Base-by-base conservation (phyloP, 208 protist species). In the Trypanosoma melophagium region DNA sequence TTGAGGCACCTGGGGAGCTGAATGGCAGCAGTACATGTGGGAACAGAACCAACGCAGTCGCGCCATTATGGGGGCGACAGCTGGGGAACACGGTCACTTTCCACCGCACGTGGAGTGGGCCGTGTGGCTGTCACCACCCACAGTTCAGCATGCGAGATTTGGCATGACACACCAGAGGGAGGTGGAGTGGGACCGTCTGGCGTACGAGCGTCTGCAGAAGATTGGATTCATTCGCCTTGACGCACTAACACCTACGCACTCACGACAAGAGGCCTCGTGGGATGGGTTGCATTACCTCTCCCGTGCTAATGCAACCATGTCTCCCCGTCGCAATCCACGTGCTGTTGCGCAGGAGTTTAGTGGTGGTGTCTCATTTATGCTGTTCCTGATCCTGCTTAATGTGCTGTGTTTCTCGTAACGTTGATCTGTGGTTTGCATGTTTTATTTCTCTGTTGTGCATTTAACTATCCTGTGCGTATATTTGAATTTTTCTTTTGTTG, bases 101-200 rank as follows among this genome's bases (percentile, higher is more conserved):
- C 16, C 40, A 28, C 19, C 41, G 7, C 61, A 40, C 24, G 25
- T 75, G 41, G 69, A 75, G 40, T 69, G 57, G 49, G 69, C 61
- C 13, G 12, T 75, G 3, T 75, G 69, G 69, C 38, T 67, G 12
- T 60, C 60, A 28, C 69, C 69, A 25, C 60, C 69, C 16, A 69
- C 69, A 41, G 55, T 69, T 16, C 69, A 75, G 17, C 56, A 68
- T 45, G 62, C 61, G 12, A 1, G 9, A 16, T 19, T 4, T 44
- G 62, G 50, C n/a, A 62, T 55, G 69, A 67, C 42, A 1, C 59
- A 65, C 3, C 60, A 75, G 40, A 45, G 69, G 14, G 52, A 54
- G 24, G 12, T 61, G 8, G 10, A 51, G 14, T 75, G 69, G 61
- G 69, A 75, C n/a, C 60, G 47, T 22, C 24, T 75, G 24, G 62